Evolutionary conservation across 1,284 basidiomycete species (phyloP).

Genomic region (Microbotryomycetes sp.): DNA sequence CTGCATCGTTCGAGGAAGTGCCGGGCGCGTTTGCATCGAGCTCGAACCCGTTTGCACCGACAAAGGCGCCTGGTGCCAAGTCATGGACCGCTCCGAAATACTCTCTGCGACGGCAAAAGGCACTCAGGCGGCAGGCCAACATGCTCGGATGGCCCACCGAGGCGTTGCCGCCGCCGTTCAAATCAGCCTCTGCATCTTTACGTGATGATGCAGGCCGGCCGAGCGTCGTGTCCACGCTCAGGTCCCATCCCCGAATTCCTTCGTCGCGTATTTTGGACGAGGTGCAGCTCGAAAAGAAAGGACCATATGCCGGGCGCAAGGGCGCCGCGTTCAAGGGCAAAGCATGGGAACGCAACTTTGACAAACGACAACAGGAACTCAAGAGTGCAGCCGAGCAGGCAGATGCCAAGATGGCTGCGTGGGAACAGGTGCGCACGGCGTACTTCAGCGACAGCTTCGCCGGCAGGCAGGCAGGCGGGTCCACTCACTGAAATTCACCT

Average conservation of each 20-base stretch:
- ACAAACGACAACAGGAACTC: constrained; percentile 10
- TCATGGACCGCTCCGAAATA: constrained; percentile 26
- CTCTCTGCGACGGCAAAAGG: constrained; percentile 28
- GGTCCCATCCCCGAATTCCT: constrained; percentile 7
- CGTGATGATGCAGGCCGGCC: neutral
- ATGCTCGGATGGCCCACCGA: constrained; percentile 5
- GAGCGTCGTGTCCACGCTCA: neutral
- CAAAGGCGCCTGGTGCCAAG: constrained; percentile 9
- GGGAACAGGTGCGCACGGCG: constrained; percentile 23
- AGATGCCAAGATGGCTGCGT: constrained; percentile 13
- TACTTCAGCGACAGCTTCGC: too few species aligned
- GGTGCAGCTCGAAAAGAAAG: constrained; percentile 21
- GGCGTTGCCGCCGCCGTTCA: constrained; percentile 12
- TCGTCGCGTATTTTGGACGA: constrained; percentile 13
- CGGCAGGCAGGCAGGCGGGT: too few species aligned
- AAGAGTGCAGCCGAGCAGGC: constrained; percentile 11
- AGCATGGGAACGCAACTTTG: constrained; percentile 27
- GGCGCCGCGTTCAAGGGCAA: constrained; percentile 32
- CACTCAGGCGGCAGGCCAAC: constrained; percentile 7
- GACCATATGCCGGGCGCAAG: constrained; percentile 27
- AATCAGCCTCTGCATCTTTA: too few species aligned
- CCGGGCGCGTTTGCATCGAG: constrained; percentile 10
- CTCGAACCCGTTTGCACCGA: constrained; percentile 24
- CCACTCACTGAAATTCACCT: too few species aligned
- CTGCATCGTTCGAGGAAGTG: constrained; percentile 1